Base-by-base conservation (phyloP, 257 asterid genomes). In the Plantago ovata region DNA sequence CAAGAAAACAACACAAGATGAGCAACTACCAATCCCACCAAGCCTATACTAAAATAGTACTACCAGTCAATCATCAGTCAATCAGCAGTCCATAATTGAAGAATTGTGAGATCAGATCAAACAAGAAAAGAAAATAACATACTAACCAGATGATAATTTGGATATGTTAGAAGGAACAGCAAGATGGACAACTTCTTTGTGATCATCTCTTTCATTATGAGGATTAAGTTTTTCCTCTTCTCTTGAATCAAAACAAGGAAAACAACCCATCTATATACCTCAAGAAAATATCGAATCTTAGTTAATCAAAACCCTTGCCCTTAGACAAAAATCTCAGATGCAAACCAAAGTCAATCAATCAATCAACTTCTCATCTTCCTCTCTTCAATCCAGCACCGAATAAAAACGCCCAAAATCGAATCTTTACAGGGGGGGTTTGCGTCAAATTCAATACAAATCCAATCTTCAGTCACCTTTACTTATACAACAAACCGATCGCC, bases 241-340 rank as follows among this genome's bases (percentile, higher is more conserved):
- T 47, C 79, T 80, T 15, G 97, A 80, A 65, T 84, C 98, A 73
- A 92, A 92, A 70, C 98, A 92, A 61, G 94, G 83, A 78, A 92
- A 92, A 66, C 98, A 92, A 57, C 97, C 96, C 98, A 92, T 92
- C 58, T 69, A n/a, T n/a, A n/a, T n/a, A 47, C 61, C 71, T 53
- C 67, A 59, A 73, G 60, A 77, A 83, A 71, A n/a, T n/a, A n/a
- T 64, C 69, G 60, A 72, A 56, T 43, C 50, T 61, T 62, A n/a
- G n/a, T n/a, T n/a, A 52, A 56, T 56, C 36, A 28, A 71, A 59
- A 64, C 67, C 46, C 72, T 72, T 60, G 60, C 53, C 51, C 61
- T 57, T 28, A 3, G 6, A 51, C 10, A 11, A 79, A 38, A 32
- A 67, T 56, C 20, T 47, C 72, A 59, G 81, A 71, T 80, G 68